These are phyloP conservation scores for Ajuga reptans DNA, from an alignment of 305 asterid species.

Conservation along the genomic window DNA sequence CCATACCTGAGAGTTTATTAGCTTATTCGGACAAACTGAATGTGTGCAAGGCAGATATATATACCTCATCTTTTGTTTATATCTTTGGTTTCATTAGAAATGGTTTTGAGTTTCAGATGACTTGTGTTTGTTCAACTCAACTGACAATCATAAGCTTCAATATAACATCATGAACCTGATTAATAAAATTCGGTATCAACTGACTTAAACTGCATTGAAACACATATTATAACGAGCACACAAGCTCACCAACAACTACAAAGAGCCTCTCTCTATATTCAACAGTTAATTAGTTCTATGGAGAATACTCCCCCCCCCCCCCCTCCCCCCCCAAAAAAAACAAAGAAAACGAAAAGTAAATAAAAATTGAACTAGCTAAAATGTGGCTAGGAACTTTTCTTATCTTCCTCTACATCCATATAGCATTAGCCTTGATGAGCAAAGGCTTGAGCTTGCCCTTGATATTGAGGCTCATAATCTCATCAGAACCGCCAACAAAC, in stretches of 20 bases:
- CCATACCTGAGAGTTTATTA: not conserved
- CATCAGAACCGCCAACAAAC: slow-evolving; percentile 55
- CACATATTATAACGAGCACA: no score
- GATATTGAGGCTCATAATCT: slow-evolving; percentile 51
- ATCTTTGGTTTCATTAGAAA: not conserved
- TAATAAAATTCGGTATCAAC: no score
- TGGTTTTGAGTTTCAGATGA: not conserved
- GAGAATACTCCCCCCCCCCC: not conserved
- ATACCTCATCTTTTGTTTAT: no score
- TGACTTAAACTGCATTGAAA: no score
- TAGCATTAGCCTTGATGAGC: slow-evolving; percentile 58
- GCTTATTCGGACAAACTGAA: not conserved
- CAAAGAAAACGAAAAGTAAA: no score
- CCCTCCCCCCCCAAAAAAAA: not conserved
- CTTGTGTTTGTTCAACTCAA: no score
- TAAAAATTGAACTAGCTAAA: not conserved
- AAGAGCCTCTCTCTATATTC: no score
- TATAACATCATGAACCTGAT: not conserved
- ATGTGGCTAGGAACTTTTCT: not conserved
- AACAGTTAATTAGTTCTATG: not conserved
- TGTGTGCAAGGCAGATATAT: no score
- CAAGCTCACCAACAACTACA: no score
- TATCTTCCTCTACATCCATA: not conserved
- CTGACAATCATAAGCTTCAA: no score
- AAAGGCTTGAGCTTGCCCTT: slow-evolving; percentile 45